Base-by-base conservation (phyloP, 306 rosid species). In the Crotalaria pallida region DNA sequence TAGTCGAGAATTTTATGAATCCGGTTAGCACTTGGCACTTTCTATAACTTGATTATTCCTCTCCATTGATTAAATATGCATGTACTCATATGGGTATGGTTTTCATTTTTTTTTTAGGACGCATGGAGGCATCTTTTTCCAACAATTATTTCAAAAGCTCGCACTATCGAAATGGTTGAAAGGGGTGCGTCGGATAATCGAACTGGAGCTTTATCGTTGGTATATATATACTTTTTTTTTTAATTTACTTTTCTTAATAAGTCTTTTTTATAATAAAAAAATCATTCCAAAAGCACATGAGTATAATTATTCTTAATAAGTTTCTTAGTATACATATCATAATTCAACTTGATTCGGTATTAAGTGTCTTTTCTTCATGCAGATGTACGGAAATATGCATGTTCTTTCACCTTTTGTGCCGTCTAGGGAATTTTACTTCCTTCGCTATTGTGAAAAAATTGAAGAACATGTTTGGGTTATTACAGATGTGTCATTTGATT, bases 121-220 rank as follows among this genome's bases (percentile, higher is more conserved):
- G 66, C 78, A 24, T 86, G 96, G 95, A 6, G 16, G 8, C 71
- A 80, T 71, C 36, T 92, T 58, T 89, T 92, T 53, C 68, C 88
- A 33, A 82, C 92, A 51, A 77, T 89, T 18, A 47, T 92, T 31
- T 66, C 82, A 1, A 77, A 86, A 53, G 88, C 94, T 0, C 75
- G 58, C 48, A 79, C 82, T 36, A 22, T 89, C 21, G 38, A 82
- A 49, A 85, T 82, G 40, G 65, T 92, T 76, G 87, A 82, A 44
- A 29, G 38, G 0, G 96, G 92, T 50, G 64, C 59, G 34, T 0
- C 13, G 2, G 82, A 60, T 40, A 79, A 38, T 45, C 72, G 77
- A 41, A 70, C 66, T 69, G 95, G 89, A 31, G 6, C 36, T 31
- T 5, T 31, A 31, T 31, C 6, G 6, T 6, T 31, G 36, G 36